Evolutionary conservation across 768 basidiomycete genomes (phyloP).

Genomic region (Suillus tomentosus): DNA sequence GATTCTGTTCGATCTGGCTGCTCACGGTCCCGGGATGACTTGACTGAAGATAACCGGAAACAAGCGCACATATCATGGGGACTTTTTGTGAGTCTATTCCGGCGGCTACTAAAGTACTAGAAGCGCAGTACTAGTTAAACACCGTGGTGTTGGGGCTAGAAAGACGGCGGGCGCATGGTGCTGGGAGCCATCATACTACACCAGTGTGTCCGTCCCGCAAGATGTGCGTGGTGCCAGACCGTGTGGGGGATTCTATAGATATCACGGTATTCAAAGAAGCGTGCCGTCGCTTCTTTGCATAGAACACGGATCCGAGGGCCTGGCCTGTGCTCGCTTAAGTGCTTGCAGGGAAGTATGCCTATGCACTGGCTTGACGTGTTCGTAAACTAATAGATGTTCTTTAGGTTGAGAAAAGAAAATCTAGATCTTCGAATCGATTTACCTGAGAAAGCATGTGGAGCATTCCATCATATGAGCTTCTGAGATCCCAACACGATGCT

Average conservation of each 20-base stretch:
- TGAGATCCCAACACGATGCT: slow-evolving; percentile 2
- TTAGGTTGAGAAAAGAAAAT: background rate
- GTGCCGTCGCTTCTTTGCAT: background rate
- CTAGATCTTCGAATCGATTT: slow-evolving; percentile 1
- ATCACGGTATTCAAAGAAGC: background rate
- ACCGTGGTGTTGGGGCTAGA: background rate
- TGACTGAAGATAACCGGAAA: background rate
- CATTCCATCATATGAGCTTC: background rate
- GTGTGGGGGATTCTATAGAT: background rate
- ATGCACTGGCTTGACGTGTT: background rate
- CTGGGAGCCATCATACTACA: background rate
- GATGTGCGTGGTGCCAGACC: too few relatives aligned
- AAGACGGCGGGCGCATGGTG: background rate
- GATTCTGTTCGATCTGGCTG: background rate
- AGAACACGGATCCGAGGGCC: slow-evolving; percentile 5
- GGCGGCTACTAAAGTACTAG: background rate
- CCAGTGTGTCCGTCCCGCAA: background rate
- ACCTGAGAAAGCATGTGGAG: background rate
- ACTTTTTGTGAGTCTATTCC: background rate
- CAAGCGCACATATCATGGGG: background rate
- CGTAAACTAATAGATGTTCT: background rate
- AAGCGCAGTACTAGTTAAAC: background rate
- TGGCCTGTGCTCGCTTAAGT: background rate
- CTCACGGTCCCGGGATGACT: background rate
- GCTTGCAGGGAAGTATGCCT: background rate